Evolutionary conservation across 2,329 filamentous ascomycete species (phyloP).

Genomic region (Malbranchea cinnamomea): DNA sequence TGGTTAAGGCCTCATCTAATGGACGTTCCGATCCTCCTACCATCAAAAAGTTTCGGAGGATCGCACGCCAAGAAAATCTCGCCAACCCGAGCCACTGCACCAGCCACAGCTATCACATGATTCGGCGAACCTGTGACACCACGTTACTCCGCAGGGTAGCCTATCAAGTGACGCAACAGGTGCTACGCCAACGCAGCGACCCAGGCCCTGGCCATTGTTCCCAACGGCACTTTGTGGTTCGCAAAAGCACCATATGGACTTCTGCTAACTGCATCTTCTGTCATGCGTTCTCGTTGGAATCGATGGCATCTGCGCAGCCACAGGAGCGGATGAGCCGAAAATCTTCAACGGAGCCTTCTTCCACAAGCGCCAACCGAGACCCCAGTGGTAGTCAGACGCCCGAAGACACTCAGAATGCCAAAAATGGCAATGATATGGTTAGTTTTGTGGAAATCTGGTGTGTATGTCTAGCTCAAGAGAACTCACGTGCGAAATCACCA

Average conservation of each 20-base stretch:
- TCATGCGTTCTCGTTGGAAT: conserved; percentile 20
- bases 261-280: conserved; percentile 9
- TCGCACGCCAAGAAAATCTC: conserved; percentile 6
- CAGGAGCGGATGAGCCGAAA: conserved; percentile 29
- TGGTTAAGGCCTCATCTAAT: too few relatives aligned
- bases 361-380: too few relatives aligned
- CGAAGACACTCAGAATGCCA: conserved; percentile 1
- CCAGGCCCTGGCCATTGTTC: too few relatives aligned
- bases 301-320: conserved; percentile 27
- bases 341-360: conserved; percentile 18
- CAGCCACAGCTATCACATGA: conserved; percentile 7
- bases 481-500: too few relatives aligned
- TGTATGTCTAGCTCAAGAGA: too few relatives aligned
- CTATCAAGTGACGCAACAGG: background rate
- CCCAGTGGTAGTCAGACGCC: too few relatives aligned
- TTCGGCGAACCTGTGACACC: conserved; percentile 7
- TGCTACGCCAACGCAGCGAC: background rate
- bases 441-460: too few relatives aligned
- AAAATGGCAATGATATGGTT: conserved; percentile 11
- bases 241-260: background rate
- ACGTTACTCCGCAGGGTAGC: conserved; percentile 5
- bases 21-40: too few relatives aligned
- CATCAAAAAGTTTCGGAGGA: too few relatives aligned
- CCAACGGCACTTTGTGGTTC: too few relatives aligned
- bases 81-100: background rate